phyloP scores from a whole-genome alignment of 768 basidiomycete species.

The Sistotremastrum suecicum region DNA sequence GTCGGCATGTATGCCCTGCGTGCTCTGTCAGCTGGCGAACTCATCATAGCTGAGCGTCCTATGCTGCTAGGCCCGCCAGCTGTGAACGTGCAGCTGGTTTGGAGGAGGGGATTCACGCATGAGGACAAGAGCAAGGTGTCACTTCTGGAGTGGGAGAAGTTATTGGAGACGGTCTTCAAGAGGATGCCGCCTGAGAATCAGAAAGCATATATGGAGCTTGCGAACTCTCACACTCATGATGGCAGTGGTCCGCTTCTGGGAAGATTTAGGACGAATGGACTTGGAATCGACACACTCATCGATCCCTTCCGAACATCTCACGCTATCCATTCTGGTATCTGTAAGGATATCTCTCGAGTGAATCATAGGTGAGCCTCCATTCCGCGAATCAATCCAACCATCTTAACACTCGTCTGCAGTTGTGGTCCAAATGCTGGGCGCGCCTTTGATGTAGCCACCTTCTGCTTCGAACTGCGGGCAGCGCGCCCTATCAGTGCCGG shows the following conservation, averaged over 20 bases:
- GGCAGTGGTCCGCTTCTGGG: slow-evolving; percentile 21
- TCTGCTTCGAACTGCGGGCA: slow-evolving; percentile 17
- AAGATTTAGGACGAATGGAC: slow-evolving; percentile 21
- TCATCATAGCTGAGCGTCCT: slow-evolving; percentile 25
- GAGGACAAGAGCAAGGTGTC: not conserved
- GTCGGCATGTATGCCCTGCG: slow-evolving; percentile 19
- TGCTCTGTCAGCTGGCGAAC: slow-evolving; percentile 16
- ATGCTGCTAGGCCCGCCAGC: slow-evolving; percentile 15
- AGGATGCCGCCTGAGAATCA: slow-evolving; percentile 15
- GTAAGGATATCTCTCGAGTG: slow-evolving; percentile 19
- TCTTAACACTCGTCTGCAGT: slow-evolving; percentile 6
- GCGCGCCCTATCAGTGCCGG: slow-evolving; percentile 15
- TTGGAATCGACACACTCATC: slow-evolving; percentile 8
- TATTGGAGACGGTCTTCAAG: slow-evolving; percentile 10
- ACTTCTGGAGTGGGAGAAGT: slow-evolving; percentile 11
- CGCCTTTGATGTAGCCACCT: slow-evolving; percentile 17
- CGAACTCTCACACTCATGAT: slow-evolving; percentile 19
- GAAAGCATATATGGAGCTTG: slow-evolving; percentile 17
- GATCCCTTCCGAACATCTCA: not conserved
- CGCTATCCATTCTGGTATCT: slow-evolving; percentile 11
- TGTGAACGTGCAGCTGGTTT: not conserved
- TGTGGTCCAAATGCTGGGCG: slow-evolving; percentile 18
- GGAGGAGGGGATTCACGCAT: not conserved
- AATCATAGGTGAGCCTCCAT: slow-evolving; percentile 21
- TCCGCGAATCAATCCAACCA: not conserved